Conservation (phyloP, 192 early-diverging fungal species). For the Coemansia sp. region DNA sequence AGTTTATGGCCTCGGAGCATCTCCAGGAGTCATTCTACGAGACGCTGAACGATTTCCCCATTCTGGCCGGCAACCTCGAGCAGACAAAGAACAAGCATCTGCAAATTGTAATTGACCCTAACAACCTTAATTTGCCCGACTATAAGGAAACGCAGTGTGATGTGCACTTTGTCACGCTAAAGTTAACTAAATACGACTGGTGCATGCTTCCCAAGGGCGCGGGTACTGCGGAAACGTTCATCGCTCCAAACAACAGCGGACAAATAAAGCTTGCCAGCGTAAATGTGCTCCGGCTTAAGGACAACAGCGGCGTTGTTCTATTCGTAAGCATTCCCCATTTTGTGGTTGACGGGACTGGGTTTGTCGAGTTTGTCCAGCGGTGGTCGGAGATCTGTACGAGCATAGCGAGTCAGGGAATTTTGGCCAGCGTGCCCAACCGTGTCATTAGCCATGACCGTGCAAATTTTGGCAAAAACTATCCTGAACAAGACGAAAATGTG, state of each 20-base stretch:
- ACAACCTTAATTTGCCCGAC: conserved; percentile 24
- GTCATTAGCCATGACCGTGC: not conserved
- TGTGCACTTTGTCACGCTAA: conserved; percentile 5
- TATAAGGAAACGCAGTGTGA: conserved; percentile 10
- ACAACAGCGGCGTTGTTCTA: conserved; percentile 15
- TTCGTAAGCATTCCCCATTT: conserved; percentile 7
- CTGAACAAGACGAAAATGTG: too few species aligned
- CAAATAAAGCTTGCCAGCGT: conserved; percentile 5
- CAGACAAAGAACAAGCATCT: not conserved
- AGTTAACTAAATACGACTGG: conserved; percentile 7
- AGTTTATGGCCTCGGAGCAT: conserved; percentile 17
- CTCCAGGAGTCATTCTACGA: conserved; percentile 15
- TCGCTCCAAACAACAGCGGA: not conserved
- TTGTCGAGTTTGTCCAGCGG: conserved; percentile 1
- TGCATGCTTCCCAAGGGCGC: not conserved
- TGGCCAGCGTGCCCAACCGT: not conserved
- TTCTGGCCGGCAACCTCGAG: conserved; percentile 14
- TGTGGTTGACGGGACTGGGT: conserved; percentile 3
- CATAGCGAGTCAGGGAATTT: not conserved
- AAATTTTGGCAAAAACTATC: not conserved
- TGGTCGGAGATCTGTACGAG: conserved; percentile 8
- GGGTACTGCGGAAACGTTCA: not conserved
- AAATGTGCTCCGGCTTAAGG: not conserved
- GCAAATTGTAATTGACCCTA: not conserved
- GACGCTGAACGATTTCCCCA: conserved; percentile 17